Conservation (phyloP, 768 basidiomycete species). For the Suillus alpinus region DNA sequence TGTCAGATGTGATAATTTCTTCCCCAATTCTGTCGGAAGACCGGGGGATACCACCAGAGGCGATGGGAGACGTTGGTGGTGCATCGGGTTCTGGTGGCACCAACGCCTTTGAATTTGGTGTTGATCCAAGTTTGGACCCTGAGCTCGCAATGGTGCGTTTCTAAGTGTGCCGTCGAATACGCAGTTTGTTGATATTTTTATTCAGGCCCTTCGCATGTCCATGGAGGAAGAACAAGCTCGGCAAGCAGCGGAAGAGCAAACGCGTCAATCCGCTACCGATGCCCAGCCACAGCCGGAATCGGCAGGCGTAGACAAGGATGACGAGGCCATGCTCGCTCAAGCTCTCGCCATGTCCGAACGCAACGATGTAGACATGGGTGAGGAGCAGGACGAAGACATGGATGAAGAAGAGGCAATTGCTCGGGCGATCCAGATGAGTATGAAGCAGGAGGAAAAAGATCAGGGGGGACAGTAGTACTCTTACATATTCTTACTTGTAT, state of each 20-base stretch:
- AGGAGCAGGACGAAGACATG: slow-evolving; percentile 59
- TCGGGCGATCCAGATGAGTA: slow-evolving; percentile 90
- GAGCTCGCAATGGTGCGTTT: slow-evolving; percentile 88
- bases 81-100: slow-evolving; percentile 46
- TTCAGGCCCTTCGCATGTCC: slow-evolving; percentile 92
- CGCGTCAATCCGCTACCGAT: slow-evolving; percentile 26
- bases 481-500: not conserved
- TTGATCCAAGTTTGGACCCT: slow-evolving; percentile 94
- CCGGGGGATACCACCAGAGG: slow-evolving; percentile 65
- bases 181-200: not conserved
- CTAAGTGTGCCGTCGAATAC: not conserved
- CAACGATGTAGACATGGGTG: slow-evolving; percentile 53
- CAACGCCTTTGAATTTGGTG: slow-evolving; percentile 78
- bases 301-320: slow-evolving; percentile 62
- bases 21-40: slow-evolving; percentile 84
- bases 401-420: slow-evolving; percentile 90
- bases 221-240: slow-evolving; percentile 93
- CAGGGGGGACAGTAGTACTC: slow-evolving; percentile 33
- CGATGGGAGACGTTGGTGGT: slow-evolving; percentile 51
- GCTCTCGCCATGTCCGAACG: slow-evolving; percentile 75
- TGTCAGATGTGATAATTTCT: slow-evolving; percentile 79
- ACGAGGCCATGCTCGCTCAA: slow-evolving; percentile 71
- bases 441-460: slow-evolving; percentile 58
- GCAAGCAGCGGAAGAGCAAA: slow-evolving; percentile 46
- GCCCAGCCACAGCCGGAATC: slow-evolving; percentile 26